Evolutionary conservation across 2,329 filamentous ascomycete genomes (phyloP), one percentile per base, ranked within the genome.

Genomic region (Alternaria gansuensis): DNA sequence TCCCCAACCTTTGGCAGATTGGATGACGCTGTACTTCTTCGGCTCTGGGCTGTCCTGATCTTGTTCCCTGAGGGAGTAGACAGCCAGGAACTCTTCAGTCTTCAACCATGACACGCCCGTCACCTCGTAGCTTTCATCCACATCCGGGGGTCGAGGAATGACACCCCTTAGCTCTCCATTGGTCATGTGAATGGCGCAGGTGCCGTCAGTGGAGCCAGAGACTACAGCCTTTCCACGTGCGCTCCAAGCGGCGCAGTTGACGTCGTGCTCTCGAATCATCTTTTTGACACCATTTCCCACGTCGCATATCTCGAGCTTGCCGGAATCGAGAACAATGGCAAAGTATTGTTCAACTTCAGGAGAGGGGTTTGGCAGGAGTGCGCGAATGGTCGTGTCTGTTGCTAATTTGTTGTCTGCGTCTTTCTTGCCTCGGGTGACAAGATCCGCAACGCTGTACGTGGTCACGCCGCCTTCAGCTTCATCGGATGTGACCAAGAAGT

Each of bases 151-250:
- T 58, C 87, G 87, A 24, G 93, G 92, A 45, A 99, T 91, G 51
- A 88, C 84, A 34, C 85, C 93, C 78, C 94, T 95, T 28, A 86
- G 83, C 39, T 85, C 85, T 45, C 94, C 94, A 68, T 92, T 87
- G 0, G 90, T 91, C 7, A 91, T 92, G 85, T 98, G 89, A 76
- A 97, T 93, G 55, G 86, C 85, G 51, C 90, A 88, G 11, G 88
- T 88, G 57, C 95, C 95, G 77, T 97, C 87, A 6, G 84, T 88
- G 67, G 95, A 82, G 14, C 96, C 95, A 66, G 92, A 93, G 43
- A 96, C 89, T 41, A 99, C 82, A 75, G 98, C 94, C 76, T 97
- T 99, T 45, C 95, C 95, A 74, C 89, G 92, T 60, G 87, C 90
- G 76, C 95, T 99, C 95, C 96, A 99, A 55, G 91, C 89, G 5